phyloP scores from a whole-genome alignment of 2,329 filamentous ascomycete species.

The Hypoxylon sp. region DNA sequence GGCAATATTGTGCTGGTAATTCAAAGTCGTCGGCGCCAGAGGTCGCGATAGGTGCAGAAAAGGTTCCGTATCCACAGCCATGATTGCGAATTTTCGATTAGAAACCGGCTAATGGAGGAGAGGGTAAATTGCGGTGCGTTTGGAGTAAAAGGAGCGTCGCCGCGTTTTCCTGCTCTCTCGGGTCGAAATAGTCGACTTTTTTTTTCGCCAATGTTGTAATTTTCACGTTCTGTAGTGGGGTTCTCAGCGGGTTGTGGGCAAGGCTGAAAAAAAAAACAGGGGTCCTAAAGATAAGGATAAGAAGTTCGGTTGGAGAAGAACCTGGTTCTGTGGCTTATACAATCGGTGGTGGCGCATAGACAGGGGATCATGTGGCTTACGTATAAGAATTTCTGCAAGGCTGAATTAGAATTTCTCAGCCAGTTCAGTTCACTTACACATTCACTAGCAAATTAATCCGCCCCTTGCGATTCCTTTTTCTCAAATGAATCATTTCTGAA shows the following conservation, averaged over 20 bases:
- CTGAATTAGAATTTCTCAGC: conserved; percentile 34
- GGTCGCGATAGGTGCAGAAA: conserved; percentile 97
- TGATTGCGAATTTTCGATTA: conserved; percentile 66
- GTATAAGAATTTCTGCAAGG: conserved; percentile 37
- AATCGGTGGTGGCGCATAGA: conserved; percentile 17
- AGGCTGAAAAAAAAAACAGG: conserved; percentile 33
- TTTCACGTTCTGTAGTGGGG: conserved; percentile 46
- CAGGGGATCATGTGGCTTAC: conserved; percentile 39
- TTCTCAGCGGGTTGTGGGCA: conserved; percentile 42
- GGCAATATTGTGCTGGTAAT: conserved; percentile 86
- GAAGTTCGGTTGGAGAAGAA: conserved; percentile 12
- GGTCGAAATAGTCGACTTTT: conserved; percentile 26
- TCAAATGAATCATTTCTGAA: neutral
- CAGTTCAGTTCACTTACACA: neutral
- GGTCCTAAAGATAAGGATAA: conserved; percentile 15
- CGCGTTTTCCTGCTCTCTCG: conserved; percentile 25
- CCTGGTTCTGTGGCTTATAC: neutral
- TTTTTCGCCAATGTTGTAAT: conserved; percentile 42
- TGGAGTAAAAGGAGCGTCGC: conserved; percentile 16
- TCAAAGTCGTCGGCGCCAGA: conserved; percentile 84
- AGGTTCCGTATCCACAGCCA: conserved; percentile 84
- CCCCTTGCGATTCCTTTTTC: conserved; percentile 1
- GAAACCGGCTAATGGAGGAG: conserved; percentile 38
- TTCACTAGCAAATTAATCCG: neutral
- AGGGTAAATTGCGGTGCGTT: conserved; percentile 16